Evolutionary conservation across 495 filamentous ascomycete genomes (phyloP), one percentile per base, ranked within the genome.

Genomic region (Chaetomium fimeti): DNA sequence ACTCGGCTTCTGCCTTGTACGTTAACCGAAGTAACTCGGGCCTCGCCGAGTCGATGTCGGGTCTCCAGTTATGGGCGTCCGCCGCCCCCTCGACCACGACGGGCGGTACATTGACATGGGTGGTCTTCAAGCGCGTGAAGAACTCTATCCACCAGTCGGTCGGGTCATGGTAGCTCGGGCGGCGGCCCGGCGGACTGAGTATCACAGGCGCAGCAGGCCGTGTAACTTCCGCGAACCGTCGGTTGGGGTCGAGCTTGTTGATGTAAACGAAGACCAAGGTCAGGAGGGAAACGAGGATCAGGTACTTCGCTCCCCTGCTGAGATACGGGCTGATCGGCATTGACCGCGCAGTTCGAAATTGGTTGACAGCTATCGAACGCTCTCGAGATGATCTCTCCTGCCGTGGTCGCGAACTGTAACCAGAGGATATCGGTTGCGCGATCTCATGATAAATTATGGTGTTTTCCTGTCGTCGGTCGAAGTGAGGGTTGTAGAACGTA

Each of bases 61-160:
- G 65, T 11, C 22, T 25, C 61, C 61, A 69, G 57, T 64, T 64
- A 5, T 58, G 15, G 11, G 13, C 57, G 1, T 20, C 6, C n/a
- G 42, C 60, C 3, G 12, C 13, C 1, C 36, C 56, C 15, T 63
- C 45, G 42, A 66, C 25, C 18, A 32, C 22, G 20, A 57, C 28
- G 2, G 60, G 60, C 0, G 45, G n/a, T 5, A 55, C 51, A 11
- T 47, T 7, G 9, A 57, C 59, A 9, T 56, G 64, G 0, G 45
- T 60, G 0, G 40, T 38, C 43, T 57, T 55, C 48, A 69, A 49
- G 15, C 63, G 64, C 2, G 60, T 54, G 29, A 66, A 66, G 64
- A 69, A 66, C 36, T 66, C 64, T 49, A 58, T 11, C 67, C 67
- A 69, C 29, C 55, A 69, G 28, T 62, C 63, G 64, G 45, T 49